Base-by-base conservation (phyloP, 352 stramenopile species). In the Phytophthora uliginosa region DNA sequence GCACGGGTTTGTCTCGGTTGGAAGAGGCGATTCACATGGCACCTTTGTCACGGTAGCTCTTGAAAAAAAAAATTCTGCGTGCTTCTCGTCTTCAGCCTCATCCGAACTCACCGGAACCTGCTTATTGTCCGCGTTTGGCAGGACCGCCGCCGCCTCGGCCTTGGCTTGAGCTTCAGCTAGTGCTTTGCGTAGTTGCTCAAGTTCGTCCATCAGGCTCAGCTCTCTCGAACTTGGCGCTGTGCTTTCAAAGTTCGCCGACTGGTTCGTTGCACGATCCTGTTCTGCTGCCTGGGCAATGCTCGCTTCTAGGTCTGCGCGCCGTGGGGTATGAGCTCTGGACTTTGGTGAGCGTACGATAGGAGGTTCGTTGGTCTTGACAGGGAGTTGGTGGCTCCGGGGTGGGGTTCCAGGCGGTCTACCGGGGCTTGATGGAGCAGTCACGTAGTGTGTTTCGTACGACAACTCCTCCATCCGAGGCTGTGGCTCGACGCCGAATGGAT, bases 131-230 rank as follows among this genome's bases (percentile, higher is more conserved):
- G 10, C 33, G 10, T 58, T 40, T 36, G 38, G 20, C 58, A 12
- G 8, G 20, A 33, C n/a, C 28, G 20, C 10, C 8, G 24, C 2
- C 7, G 20, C 38, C n/a, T 51, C n/a, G 7, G 54, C 40, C n/a
- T 75, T 75, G 1, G 56, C 50, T 26, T 75, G 52, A 7, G 63
- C 54, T 68, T 79, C 73, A 42, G 66, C 70, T 4, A 89, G 50
- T 18, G 82, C 78, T 45, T 77, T 73, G 6, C 67, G 67, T 34
- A 89, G 36, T 7, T 72, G 65, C 36, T 56, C 69, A 18, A 86
- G 57, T 47, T 88, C 72, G 1, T 69, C 72, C 34, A 76, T 65
- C 31, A 88, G 63, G 1, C 58, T 63, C 34, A 77, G 52, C 17
- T 89, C 79, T 40, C 80, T 84, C 20, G 71, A 55, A 31, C 42